Evolutionary conservation across 179 eudicot species (phyloP), one percentile per base, ranked within the genome.

Genomic region (Carnegiea gigantea): DNA sequence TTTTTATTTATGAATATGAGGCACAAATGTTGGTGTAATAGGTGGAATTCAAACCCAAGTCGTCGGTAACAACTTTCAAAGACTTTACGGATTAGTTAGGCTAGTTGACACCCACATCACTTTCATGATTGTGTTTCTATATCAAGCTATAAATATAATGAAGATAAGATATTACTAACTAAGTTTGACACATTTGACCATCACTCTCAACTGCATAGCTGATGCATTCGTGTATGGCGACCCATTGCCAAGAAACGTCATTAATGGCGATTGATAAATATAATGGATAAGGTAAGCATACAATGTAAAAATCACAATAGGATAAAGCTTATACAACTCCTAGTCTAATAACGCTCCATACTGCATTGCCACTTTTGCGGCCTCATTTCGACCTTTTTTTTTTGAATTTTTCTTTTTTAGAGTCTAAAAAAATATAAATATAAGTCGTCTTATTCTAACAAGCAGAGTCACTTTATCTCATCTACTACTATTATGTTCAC

Each of bases 201-300:
- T 68, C 59, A 11, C 40, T 44, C 67, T 68, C 28, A 43, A 17
- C 8, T 23, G 43, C 12, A 67, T 53, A 62, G 18, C 73, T 67
- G 65, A 79, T 79, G 53, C 30, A 40, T 60, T 9, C 18, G 18
- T 53, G 51, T 51, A 75, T 79, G 82, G 82, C 24, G 82, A 83
- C 85, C 85, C 82, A 83, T 83, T 51, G 53, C 75, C 46, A 5
- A 23, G 33, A 78, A 33, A 70, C 46, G 59, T 36, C 76, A 23
- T 21, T 48, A 67, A 82, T 54, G 40, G 1, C 26, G 17, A 65
- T 62, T 12, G 23, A 21, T 62, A 9, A 23, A 62, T 62, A 40
- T 40, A 40, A 40, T 40, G 77, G 21, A 80, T 75, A 67, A 67
- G n/a, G 46, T 79, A 73, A 74, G 76, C 82, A 64, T 49, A 78